A percentile compares a stretch with the other conserved stretches of the same genome.
Evolutionary conservation across 257 asterid genomes (phyloP).

Genomic region (Solanum piurae): DNA sequence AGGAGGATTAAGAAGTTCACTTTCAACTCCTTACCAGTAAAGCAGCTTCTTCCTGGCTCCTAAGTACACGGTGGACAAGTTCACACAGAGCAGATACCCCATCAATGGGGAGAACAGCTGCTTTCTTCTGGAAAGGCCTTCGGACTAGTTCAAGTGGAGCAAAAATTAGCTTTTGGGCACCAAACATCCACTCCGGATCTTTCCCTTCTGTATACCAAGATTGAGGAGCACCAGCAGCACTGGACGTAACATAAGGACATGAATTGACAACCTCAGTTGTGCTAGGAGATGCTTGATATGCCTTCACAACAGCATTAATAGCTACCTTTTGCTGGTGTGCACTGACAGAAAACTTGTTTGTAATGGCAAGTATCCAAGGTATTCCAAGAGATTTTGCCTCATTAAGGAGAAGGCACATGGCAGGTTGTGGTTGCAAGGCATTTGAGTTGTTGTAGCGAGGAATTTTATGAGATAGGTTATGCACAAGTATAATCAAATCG

Average conservation of each 20-base stretch:
- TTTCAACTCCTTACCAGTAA: slow-evolving; percentile 45
- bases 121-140: slow-evolving; percentile 68
- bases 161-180: slow-evolving; percentile 33
- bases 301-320: slow-evolving; percentile 59
- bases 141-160: slow-evolving; percentile 57
- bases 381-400: slow-evolving; percentile 91
- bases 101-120: slow-evolving; percentile 68
- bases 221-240: slow-evolving; percentile 40
- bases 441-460: slow-evolving; percentile 51
- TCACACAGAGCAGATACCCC: slow-evolving; percentile 72
- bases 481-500: slow-evolving; percentile 88
- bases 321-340: slow-evolving; percentile 89
- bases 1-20: background rate
- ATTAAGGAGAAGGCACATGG: slow-evolving; percentile 63
- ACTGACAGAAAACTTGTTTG: slow-evolving; percentile 91
- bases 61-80: slow-evolving; percentile 57
- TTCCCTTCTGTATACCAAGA: slow-evolving; percentile 47
- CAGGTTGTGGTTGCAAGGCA: slow-evolving; percentile 67
- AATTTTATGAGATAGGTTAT: slow-evolving; percentile 87
- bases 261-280: slow-evolving; percentile 73
- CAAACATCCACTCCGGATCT: slow-evolving; percentile 23
- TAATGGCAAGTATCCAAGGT: slow-evolving; percentile 92
- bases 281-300: slow-evolving; percentile 74
- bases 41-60: slow-evolving; percentile 71
- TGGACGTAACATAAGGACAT: slow-evolving; percentile 82